These are phyloP conservation scores for Arxiozyma bovina DNA, from an alignment of 1,139 yeast genomes.

Conservation along the genomic window DNA sequence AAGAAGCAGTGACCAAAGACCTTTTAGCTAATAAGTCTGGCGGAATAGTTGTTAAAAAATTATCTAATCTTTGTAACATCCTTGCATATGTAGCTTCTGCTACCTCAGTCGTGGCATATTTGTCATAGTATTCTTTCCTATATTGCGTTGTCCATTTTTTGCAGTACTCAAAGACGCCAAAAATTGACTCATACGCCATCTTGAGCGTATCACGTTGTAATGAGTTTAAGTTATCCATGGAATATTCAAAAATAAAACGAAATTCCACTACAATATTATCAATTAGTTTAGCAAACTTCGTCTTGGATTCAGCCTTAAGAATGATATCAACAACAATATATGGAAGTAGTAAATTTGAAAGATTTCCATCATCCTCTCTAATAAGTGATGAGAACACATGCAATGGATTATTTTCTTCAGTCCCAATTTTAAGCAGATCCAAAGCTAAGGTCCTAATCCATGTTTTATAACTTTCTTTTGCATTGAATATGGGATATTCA, in stretches of 20 bases:
- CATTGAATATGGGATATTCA: slow-evolving; percentile 44
- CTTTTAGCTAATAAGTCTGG: slow-evolving; percentile 64
- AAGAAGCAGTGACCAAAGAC: slow-evolving; percentile 76
- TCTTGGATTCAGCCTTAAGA: slow-evolving; percentile 32
- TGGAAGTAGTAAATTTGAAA: slow-evolving; percentile 70
- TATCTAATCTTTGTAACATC: slow-evolving; percentile 31
- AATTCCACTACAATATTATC: slow-evolving; percentile 51
- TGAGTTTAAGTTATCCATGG: slow-evolving; percentile 40
- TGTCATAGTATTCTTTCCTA: slow-evolving; percentile 21
- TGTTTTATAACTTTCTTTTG: slow-evolving; percentile 37
- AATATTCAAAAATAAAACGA: slow-evolving; percentile 44
- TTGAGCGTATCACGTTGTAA: slow-evolving; percentile 51
- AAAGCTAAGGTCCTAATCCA: slow-evolving; percentile 71
- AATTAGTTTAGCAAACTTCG: slow-evolving; percentile 39
- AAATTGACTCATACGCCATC: slow-evolving; percentile 61
- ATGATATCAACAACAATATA: slow-evolving; percentile 66
- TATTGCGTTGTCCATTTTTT: slow-evolving; percentile 58
- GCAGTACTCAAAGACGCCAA: slow-evolving; percentile 74
- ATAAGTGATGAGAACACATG: slow-evolving; percentile 58
- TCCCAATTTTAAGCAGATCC: slow-evolving; percentile 46
- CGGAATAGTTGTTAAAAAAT: slow-evolving; percentile 49
- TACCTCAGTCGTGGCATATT: slow-evolving; percentile 24
- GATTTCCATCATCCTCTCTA: slow-evolving; percentile 60
- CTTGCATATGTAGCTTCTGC: slow-evolving; percentile 17
- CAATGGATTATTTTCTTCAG: slow-evolving; percentile 45